phyloP scores from a whole-genome alignment of 768 basidiomycete genomes.

The Hemileccinum rubropunctum region DNA sequence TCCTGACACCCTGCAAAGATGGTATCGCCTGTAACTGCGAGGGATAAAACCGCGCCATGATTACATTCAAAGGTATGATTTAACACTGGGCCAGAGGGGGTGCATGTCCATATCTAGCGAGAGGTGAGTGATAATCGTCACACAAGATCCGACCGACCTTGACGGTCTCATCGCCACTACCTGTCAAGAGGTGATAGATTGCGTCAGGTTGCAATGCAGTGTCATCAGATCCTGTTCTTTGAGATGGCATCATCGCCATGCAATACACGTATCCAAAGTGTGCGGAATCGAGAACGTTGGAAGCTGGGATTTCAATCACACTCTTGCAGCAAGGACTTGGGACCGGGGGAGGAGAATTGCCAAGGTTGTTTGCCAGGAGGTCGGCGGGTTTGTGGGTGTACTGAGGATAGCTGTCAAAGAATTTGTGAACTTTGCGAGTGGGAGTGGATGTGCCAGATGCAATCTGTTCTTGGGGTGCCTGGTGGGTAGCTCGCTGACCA shows the following conservation, averaged over 20 bases:
- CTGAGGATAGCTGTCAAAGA: slow-evolving; percentile 88
- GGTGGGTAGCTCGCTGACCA: slow-evolving; percentile 8
- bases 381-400: slow-evolving; percentile 68
- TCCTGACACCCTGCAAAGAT: slow-evolving; percentile 94
- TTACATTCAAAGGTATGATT: slow-evolving; percentile 67
- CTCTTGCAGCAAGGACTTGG: slow-evolving; percentile 23
- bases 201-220: slow-evolving; percentile 18
- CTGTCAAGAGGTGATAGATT: slow-evolving; percentile 64
- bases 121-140: neutral
- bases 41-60: slow-evolving; percentile 80
- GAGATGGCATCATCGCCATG: slow-evolving; percentile 51
- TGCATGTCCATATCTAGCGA: slow-evolving; percentile 66
- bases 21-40: slow-evolving; percentile 72
- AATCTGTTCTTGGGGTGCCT: slow-evolving; percentile 5
- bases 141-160: slow-evolving; percentile 50
- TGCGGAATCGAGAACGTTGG: slow-evolving; percentile 80
- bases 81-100: slow-evolving; percentile 41
- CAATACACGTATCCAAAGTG: slow-evolving; percentile 96
- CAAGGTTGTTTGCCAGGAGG: slow-evolving; percentile 58
- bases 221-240: slow-evolving; percentile 37
- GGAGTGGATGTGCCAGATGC: slow-evolving; percentile 36
- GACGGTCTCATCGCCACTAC: slow-evolving; percentile 88
- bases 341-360: slow-evolving; percentile 31
- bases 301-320: slow-evolving; percentile 53
- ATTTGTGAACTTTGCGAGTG: slow-evolving; percentile 69